Conservation (phyloP, 495 filamentous ascomycete species). For the Durotheca rogersii region DNA sequence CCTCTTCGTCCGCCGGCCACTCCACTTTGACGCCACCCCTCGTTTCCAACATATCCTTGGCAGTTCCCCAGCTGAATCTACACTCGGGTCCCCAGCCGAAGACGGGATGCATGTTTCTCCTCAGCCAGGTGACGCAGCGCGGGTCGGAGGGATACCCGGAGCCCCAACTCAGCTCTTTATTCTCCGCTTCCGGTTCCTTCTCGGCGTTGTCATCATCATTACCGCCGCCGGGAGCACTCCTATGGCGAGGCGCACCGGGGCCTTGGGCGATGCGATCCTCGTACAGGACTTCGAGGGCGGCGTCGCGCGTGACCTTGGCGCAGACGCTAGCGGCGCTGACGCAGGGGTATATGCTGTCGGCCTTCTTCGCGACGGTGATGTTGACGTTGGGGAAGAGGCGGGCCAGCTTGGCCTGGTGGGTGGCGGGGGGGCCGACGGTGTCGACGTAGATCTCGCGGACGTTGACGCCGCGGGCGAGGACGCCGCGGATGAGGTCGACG, state of each 20-base stretch:
- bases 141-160: conserved; percentile 92
- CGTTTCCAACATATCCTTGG: conserved; percentile 84
- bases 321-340: conserved; percentile 92
- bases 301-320: conserved; percentile 93
- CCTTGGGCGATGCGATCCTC: no score
- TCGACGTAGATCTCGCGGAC: conserved; percentile 91
- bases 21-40: conserved; percentile 67
- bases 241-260: no score
- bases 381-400: conserved; percentile 74
- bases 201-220: conserved; percentile 10
- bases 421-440: conserved; percentile 79
- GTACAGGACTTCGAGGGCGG: conserved; percentile 76
- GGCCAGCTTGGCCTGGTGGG: conserved; percentile 83
- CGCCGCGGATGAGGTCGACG: conserved; percentile 73
- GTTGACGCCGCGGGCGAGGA: conserved; percentile 73
- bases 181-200: conserved; percentile 17
- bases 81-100: conserved; percentile 96
- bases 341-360: conserved; percentile 88
- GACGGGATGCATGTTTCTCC: conserved; percentile 80
- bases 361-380: conserved; percentile 94
- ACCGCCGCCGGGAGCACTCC: conserved; percentile 24
- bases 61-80: conserved; percentile 92
- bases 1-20: conserved; percentile 77
- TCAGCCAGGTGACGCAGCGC: conserved; percentile 77
- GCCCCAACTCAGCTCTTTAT: conserved; percentile 64